Conservation (phyloP, 148 eudicot species). For the Camellia sinensis region DNA sequence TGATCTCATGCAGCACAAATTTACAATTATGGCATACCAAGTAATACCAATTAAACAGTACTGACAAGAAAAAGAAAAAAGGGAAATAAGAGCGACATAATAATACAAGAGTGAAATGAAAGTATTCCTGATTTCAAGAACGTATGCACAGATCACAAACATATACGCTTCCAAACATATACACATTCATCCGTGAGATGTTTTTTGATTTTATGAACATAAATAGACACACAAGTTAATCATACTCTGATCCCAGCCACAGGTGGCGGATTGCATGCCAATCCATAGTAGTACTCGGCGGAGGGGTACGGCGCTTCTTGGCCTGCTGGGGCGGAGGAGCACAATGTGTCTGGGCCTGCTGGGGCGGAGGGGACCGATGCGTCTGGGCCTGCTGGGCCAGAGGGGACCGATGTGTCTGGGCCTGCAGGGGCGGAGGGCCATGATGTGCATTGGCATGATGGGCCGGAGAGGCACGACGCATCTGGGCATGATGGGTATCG, state of each 20-base stretch:
- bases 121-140: neutral
- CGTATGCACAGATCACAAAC: no score
- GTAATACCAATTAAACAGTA: no score
- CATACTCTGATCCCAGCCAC: slow-evolving; percentile 37
- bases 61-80: neutral
- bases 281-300: slow-evolving; percentile 17
- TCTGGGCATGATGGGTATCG: neutral
- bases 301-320: neutral
- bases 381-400: no score
- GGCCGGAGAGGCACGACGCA: neutral
- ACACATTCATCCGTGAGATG: neutral
- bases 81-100: neutral
- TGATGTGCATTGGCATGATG: no score
- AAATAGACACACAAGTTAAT: slow-evolving; percentile 2
- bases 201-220: neutral
- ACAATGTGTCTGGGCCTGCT: neutral
- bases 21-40: no score
- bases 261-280: slow-evolving; percentile 53
- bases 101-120: neutral
- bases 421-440: no score
- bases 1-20: no score
- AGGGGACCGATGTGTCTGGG: no score
- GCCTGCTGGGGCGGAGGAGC: neutral
- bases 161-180: neutral
- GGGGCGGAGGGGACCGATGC: neutral